Base-by-base conservation (phyloP, 495 filamentous ascomycete genomes). In the Astrothelium subdiscretum region DNA sequence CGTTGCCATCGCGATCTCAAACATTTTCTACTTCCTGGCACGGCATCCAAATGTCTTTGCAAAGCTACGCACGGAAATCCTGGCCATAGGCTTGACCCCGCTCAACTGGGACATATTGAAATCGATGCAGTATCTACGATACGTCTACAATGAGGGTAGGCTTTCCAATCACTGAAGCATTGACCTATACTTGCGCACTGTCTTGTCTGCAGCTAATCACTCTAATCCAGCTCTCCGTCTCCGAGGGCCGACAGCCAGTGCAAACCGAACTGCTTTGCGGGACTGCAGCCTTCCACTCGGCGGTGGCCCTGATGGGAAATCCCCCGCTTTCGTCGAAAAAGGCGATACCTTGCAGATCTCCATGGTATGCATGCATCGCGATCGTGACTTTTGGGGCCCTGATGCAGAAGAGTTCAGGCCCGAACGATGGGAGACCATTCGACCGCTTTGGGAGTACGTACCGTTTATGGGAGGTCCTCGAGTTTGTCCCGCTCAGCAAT, bases 381-480 rank as follows among this genome's bases (percentile, higher is more conserved):
- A 68, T 27, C 60, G 58, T 24, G 69, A 69, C 51, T 66, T 63
- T 61, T 74, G 63, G 63, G 72, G 72, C 24, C 31, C 64, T 29
- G 74, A 75, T 63, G 72, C 72, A 27, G 63, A 69, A 6, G 66
- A 66, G 27, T 76, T 69, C 71, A 51, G 57, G 31, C 73, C 73
- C 0, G 74, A 75, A 66, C 68, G 74, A 31, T 76, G 73, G 73
- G 73, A 75, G 42, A 48, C 42, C 6, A 18, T 18, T 18, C 42
- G 42, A 10, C 42, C 42, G 42, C 8, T 48, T 3, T 76, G 73
- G 73, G 70, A 75, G 62, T 76, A 73, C 48, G 57, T 76, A 31
- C 74, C 74, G 5, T 76, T 76, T 63, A 75, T 74, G 44, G 74
- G 74, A 3, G 73, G 73, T 2, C 69, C 74, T 32, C 32, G 74